These are phyloP conservation scores for Metschnikowia bowlesiae DNA, from an alignment of 805 yeast species.

Conservation along the genomic window DNA sequence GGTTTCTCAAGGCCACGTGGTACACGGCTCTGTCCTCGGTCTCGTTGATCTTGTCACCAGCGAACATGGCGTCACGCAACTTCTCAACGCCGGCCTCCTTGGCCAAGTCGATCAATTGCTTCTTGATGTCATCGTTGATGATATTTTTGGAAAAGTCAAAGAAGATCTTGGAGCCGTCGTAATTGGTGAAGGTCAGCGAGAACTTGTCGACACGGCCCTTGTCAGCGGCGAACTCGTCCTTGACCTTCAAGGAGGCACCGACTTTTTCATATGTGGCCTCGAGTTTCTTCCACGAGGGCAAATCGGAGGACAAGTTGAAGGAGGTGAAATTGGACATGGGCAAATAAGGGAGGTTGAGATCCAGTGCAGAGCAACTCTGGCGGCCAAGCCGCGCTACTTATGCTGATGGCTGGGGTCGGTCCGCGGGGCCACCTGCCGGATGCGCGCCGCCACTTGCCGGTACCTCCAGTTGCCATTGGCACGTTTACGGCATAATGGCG, in stretches of 20 bases:
- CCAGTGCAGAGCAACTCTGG: background rate
- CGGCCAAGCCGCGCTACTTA: slow-evolving; percentile 3
- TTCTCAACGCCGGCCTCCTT: slow-evolving; percentile 83
- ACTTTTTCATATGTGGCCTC: slow-evolving; percentile 63
- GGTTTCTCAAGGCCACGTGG: slow-evolving; percentile 96
- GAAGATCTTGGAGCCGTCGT: slow-evolving; percentile 80
- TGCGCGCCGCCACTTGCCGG: background rate
- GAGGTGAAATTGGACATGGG: slow-evolving; percentile 18
- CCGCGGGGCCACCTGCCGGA: slow-evolving; percentile 3
- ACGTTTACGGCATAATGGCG: background rate
- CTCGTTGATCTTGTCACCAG: slow-evolving; percentile 89
- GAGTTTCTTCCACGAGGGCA: slow-evolving; percentile 81
- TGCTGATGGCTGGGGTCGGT: slow-evolving; percentile 3
- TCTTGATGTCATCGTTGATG: slow-evolving; percentile 76
- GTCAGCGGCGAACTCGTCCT: slow-evolving; percentile 74
- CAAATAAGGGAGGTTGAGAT: slow-evolving; percentile 1
- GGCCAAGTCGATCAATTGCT: slow-evolving; percentile 70
- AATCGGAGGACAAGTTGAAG: slow-evolving; percentile 62
- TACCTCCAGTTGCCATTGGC: background rate
- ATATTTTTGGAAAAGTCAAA: slow-evolving; percentile 96
- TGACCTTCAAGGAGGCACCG: slow-evolving; percentile 70
- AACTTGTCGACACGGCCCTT: slow-evolving; percentile 69
- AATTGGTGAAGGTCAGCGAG: slow-evolving; percentile 75
- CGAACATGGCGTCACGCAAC: slow-evolving; percentile 87
- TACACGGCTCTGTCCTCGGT: slow-evolving; percentile 97